phyloP scores from a whole-genome alignment of 2,329 filamentous ascomycete species.

The Ramularia collo-cygni region DNA sequence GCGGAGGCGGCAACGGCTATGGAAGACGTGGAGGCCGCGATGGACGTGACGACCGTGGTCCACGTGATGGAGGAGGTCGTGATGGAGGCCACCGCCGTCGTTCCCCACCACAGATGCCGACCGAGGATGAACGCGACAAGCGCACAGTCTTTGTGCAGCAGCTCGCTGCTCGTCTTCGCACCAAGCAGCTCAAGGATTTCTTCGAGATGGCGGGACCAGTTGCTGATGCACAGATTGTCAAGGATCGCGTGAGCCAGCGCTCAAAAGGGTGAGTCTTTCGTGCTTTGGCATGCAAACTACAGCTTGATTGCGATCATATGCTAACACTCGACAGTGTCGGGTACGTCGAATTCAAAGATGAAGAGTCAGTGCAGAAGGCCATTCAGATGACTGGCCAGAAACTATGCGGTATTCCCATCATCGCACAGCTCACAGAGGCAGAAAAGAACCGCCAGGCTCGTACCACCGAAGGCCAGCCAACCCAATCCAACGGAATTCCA shows the following conservation, averaged over 20 bases:
- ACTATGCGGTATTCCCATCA: slow-evolving; percentile 96
- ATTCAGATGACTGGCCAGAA: slow-evolving; percentile 98
- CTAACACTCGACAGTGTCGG: slow-evolving; percentile 66
- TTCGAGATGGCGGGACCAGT: slow-evolving; percentile 94
- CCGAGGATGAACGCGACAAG: slow-evolving; percentile 92
- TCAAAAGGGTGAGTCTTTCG: slow-evolving; percentile 75
- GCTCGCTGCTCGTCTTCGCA: slow-evolving; percentile 85
- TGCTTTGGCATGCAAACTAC: slow-evolving; percentile 2
- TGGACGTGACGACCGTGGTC: slow-evolving; percentile 51
- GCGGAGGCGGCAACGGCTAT: slow-evolving; percentile 45
- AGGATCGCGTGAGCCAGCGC: slow-evolving; percentile 91
- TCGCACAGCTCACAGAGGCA: slow-evolving; percentile 95
- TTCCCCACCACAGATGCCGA: slow-evolving; percentile 50
- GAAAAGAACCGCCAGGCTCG: slow-evolving; percentile 95
- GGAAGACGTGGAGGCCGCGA: slow-evolving; percentile 58
- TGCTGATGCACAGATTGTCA: slow-evolving; percentile 96
- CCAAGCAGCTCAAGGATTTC: slow-evolving; percentile 86
- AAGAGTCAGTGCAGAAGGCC: slow-evolving; percentile 87
- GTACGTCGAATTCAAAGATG: slow-evolving; percentile 97
- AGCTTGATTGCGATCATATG: no score
- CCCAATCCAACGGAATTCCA: slow-evolving; percentile 74
- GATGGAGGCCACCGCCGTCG: slow-evolving; percentile 50
- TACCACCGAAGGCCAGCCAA: slow-evolving; percentile 61
- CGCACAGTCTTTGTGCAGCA: slow-evolving; percentile 98
- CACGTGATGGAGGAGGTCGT: slow-evolving; percentile 45